Percentiles rank a stretch among this genome's conserved stretches.
phyloP scores from a whole-genome alignment of 176 grass and related monocot species.

The Lolium multiflorum region DNA sequence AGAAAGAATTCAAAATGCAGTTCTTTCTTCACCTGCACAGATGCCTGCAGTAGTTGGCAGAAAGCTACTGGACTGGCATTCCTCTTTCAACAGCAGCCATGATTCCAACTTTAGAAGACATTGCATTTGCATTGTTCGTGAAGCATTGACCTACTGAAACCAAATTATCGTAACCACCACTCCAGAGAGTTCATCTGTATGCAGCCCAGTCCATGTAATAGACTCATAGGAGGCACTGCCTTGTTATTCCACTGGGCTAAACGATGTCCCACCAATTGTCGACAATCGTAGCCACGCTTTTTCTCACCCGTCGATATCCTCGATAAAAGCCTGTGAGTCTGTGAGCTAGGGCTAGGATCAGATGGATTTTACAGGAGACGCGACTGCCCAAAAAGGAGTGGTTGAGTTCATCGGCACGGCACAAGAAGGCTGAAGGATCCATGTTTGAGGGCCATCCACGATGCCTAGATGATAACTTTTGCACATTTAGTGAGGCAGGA shows the following conservation, averaged over 20 bases:
- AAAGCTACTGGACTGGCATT: slow-evolving; percentile 26
- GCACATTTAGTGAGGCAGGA: not conserved
- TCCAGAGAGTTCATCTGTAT: slow-evolving; percentile 35
- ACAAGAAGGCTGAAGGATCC: too few species aligned
- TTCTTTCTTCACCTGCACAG: slow-evolving; percentile 14
- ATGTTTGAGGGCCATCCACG: too few species aligned
- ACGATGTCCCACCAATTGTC: slow-evolving; percentile 22
- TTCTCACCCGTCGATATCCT: not conserved
- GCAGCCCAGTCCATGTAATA: slow-evolving; percentile 31
- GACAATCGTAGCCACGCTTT: slow-evolving; percentile 27
- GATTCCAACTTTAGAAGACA: slow-evolving; percentile 55
- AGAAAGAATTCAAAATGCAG: not conserved
- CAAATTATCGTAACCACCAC: slow-evolving; percentile 36
- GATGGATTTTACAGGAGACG: too few species aligned
- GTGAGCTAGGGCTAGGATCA: too few species aligned
- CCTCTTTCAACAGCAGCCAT: slow-evolving; percentile 50
- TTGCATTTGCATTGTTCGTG: slow-evolving; percentile 31
- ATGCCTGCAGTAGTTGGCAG: slow-evolving; percentile 50
- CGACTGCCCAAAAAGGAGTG: too few species aligned
- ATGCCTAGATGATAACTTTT: too few species aligned
- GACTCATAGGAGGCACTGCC: slow-evolving; percentile 32
- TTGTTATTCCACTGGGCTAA: slow-evolving; percentile 20
- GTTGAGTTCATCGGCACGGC: too few species aligned
- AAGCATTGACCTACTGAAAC: slow-evolving; percentile 53
- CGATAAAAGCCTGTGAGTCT: too few species aligned